Evolutionary conservation across 2,329 filamentous ascomycete species (phyloP).

Genomic region (Sphaerulina vaccinii): DNA sequence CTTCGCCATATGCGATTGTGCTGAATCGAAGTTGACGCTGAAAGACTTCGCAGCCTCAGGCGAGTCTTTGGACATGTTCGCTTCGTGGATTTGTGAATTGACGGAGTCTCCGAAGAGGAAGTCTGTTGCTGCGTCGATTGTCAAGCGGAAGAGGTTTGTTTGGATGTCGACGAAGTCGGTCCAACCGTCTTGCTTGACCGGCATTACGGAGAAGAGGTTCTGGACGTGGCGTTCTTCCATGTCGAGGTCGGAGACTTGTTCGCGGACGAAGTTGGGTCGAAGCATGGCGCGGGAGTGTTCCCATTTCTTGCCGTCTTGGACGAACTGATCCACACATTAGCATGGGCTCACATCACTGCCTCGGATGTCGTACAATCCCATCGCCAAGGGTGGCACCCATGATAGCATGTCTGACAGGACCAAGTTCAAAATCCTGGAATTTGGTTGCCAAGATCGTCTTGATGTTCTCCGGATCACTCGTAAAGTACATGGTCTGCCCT

Average conservation of each 20-base stretch:
- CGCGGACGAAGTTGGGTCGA: slow-evolving; percentile 40
- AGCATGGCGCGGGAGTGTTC: slow-evolving; percentile 39
- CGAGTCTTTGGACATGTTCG: slow-evolving; percentile 28
- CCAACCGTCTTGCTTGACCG: slow-evolving; percentile 32
- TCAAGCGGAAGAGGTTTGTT: slow-evolving; percentile 49
- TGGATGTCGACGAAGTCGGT: slow-evolving; percentile 36
- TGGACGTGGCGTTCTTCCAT: slow-evolving; percentile 39
- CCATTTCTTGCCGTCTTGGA: slow-evolving; percentile 39
- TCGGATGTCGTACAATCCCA: slow-evolving; percentile 29
- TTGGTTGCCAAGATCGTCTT: too few relatives aligned
- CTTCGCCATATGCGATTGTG: slow-evolving; percentile 40
- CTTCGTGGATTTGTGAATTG: slow-evolving; percentile 39
- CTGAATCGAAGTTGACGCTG: slow-evolving; percentile 45
- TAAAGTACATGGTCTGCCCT: slow-evolving; percentile 32
- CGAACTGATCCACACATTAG: too few relatives aligned
- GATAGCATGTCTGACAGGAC: slow-evolving; percentile 16
- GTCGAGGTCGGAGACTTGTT: slow-evolving; percentile 41
- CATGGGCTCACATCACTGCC: too few relatives aligned
- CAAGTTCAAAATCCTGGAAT: neutral
- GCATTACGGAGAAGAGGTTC: slow-evolving; percentile 36
- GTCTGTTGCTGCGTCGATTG: slow-evolving; percentile 51
- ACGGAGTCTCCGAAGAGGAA: slow-evolving; percentile 46
- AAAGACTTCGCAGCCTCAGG: slow-evolving; percentile 40
- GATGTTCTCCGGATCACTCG: slow-evolving; percentile 38
- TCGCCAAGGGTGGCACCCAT: slow-evolving; percentile 35